These are phyloP conservation scores for Camelina hispida DNA, from an alignment of 345 rosid species.

Conservation along the genomic window DNA sequence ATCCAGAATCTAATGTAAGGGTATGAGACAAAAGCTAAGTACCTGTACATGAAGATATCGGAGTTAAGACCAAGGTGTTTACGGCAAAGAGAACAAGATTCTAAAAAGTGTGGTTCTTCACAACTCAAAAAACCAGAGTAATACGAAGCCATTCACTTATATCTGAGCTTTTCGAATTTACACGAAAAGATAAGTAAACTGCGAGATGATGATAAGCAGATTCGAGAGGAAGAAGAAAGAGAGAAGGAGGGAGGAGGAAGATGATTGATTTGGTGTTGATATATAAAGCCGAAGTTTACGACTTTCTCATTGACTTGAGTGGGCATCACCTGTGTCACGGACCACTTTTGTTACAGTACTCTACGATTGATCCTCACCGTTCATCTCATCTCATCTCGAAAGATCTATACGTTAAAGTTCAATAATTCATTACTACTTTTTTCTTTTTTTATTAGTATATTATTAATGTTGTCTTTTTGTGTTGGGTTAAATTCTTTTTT, in stretches of 20 bases:
- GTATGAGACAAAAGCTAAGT: background rate
- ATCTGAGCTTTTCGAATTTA: background rate
- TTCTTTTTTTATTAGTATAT: background rate
- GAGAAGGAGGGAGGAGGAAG: slow-evolving; percentile 24
- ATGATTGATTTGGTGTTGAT: slow-evolving; percentile 19
- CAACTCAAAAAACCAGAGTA: slow-evolving; percentile 25
- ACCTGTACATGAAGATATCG: slow-evolving; percentile 98
- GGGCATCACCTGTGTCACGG: background rate
- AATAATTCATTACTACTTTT: slow-evolving; percentile 33
- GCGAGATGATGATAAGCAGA: background rate
- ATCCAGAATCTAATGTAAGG: background rate
- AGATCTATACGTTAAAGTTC: slow-evolving; percentile 35
- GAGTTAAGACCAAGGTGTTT: slow-evolving; percentile 68
- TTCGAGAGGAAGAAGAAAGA: slow-evolving; percentile 17
- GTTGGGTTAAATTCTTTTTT: slow-evolving; percentile 14
- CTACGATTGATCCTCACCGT: slow-evolving; percentile 24
- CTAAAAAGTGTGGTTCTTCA: slow-evolving; percentile 69
- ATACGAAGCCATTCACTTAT: slow-evolving; percentile 41
- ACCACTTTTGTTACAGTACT: slow-evolving; percentile 7
- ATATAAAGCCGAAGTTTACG: slow-evolving; percentile 32
- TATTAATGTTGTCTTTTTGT: slow-evolving; percentile 15
- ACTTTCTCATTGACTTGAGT: slow-evolving; percentile 40
- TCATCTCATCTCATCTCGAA: slow-evolving; percentile 22
- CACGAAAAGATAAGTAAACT: background rate
- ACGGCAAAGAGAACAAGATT: slow-evolving; percentile 75